Evolutionary conservation across 352 stramenopile species (phyloP), one percentile per base, ranked within the genome.

Genomic region (Phytopythium vexans): DNA sequence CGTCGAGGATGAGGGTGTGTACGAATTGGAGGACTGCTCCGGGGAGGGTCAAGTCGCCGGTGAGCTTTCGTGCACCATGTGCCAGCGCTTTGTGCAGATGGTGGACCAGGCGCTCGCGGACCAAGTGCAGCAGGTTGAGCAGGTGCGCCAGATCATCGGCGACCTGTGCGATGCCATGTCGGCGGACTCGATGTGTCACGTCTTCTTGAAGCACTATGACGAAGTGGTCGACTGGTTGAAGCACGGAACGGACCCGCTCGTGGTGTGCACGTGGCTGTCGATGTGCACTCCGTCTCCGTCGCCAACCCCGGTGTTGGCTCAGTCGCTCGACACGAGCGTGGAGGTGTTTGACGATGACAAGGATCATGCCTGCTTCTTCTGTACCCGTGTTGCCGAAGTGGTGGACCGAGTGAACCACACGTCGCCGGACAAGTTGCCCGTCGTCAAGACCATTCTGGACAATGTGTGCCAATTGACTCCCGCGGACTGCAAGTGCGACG

Each of bases 71-170:
- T 92, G 82, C 53, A 83, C 84, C 54, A 66, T 92, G 42, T 92
- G 82, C 70, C 67, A 88, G 55, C 72, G 77, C 40, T 89, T 92
- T 47, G 74, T 92, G 54, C 55, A 88, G 46, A 88, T 92, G 79
- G 64, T 92, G 40, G 64, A 70, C 33, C 52, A 85, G 41, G 79
- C 79, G 31, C 58, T 92, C 31, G 54, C 43, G 9, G 61, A 92
- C 34, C 62, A 90, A 48, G 46, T 86, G 50, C 71, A 77, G 33
- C 62, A 82, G 37, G 78, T 92, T 27, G 54, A 90, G 55, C 62
- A 85, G 49, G 79, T 88, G 27, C 77, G 79, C 49, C 75, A 71
- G 8, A 84, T 92, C 49, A 86, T 92, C 8, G 82, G 75, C 44
- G 82, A 92, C 53, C 58, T 92, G 31, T 92, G 82, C 54, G 69